Evolutionary conservation across 371 early-diverging fungal species (phyloP), one percentile per base, ranked within the genome.

Genomic region (Vittaforma corneae): DNA sequence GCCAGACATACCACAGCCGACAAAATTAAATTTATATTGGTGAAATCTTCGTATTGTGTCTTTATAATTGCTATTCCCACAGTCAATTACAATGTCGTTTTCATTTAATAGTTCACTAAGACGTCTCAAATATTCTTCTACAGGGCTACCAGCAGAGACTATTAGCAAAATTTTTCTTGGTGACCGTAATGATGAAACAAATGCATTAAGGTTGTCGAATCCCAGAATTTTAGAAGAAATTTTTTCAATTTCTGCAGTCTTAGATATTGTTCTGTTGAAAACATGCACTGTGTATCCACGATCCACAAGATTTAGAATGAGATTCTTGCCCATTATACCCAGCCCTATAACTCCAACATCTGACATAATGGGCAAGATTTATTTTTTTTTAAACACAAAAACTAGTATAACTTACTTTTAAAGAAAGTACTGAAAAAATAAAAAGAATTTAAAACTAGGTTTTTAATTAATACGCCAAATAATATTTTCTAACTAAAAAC

Each of bases 241-340:
- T 24, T 80, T 85, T 64, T 92, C 82, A 79, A 97, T 92, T 53
- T 84, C 80, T 66, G 89, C 88, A 59, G 93, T 93, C 83, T 95
- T 97, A 71, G 83, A 79, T 48, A 84, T 85, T 45, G 95, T 94
- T 77, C 96, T 85, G 86, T 97, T 97, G 85, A 85, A 95, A n/a
- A 79, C 60, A 63, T 73, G 34, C 50, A 84, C 83, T 5, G 62
- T 76, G 82, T 84, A 92, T 45, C 93, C 93, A 73, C 93, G 85
- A 78, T 93, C 93, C 79, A 88, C 86, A 85, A 95, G 87, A 85
- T 96, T 97, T 58, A 93, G 82, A 73, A 93, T 88, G 70, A 96
- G 81, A 84, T 92, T 94, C 81, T 91, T 91, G 73, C 96, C 95
- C 94, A 95, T 95, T 75, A 93, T 93, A 79, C 94, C 97, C 80